Evolutionary conservation across 2,329 filamentous ascomycete genomes (phyloP).

Genomic region (Mariannaea sp.): DNA sequence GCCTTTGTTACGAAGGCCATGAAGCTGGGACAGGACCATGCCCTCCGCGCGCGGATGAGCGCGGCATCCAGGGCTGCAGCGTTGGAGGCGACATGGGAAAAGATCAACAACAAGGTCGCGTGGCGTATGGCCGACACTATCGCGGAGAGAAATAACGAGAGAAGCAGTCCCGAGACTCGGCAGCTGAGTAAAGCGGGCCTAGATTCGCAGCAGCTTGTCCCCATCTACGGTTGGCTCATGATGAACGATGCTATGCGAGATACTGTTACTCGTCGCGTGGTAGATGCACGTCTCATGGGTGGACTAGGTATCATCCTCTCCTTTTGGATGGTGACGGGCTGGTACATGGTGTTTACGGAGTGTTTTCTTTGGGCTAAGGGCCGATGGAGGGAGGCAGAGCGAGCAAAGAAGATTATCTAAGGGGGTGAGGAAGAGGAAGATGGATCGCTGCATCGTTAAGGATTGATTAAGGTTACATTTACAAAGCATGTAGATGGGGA

Average conservation of each 20-base stretch:
- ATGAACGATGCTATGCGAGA: slow-evolving; percentile 48
- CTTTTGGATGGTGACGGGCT: slow-evolving; percentile 55
- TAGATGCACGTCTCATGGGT: slow-evolving; percentile 51
- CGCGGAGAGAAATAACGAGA: slow-evolving; percentile 48
- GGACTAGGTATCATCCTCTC: slow-evolving; percentile 53
- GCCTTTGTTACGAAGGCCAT: slow-evolving; percentile 60
- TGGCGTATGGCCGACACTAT: slow-evolving; percentile 64
- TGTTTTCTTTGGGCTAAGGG: slow-evolving; percentile 47
- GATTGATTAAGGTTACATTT: slow-evolving; percentile 6
- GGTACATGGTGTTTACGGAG: slow-evolving; percentile 56
- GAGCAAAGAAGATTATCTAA: slow-evolving; percentile 27
- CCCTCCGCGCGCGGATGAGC: slow-evolving; percentile 52
- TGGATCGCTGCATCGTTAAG: slow-evolving; percentile 1
- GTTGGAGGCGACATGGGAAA: slow-evolving; percentile 70
- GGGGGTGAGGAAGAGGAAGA: background rate
- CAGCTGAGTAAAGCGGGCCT: slow-evolving; percentile 23
- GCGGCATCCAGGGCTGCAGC: slow-evolving; percentile 58
- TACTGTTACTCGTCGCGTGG: slow-evolving; percentile 43
- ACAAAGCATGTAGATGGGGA: slow-evolving; percentile 7
- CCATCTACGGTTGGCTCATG: slow-evolving; percentile 51
- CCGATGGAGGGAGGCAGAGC: slow-evolving; percentile 38
- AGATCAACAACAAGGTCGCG: slow-evolving; percentile 72
- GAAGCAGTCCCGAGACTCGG: slow-evolving; percentile 19
- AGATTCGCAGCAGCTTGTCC: slow-evolving; percentile 42
- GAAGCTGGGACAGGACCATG: slow-evolving; percentile 52